Evolutionary conservation across 345 rosid genomes (phyloP), one percentile per base, ranked within the genome.

Genomic region (Laguncularia racemosa): DNA sequence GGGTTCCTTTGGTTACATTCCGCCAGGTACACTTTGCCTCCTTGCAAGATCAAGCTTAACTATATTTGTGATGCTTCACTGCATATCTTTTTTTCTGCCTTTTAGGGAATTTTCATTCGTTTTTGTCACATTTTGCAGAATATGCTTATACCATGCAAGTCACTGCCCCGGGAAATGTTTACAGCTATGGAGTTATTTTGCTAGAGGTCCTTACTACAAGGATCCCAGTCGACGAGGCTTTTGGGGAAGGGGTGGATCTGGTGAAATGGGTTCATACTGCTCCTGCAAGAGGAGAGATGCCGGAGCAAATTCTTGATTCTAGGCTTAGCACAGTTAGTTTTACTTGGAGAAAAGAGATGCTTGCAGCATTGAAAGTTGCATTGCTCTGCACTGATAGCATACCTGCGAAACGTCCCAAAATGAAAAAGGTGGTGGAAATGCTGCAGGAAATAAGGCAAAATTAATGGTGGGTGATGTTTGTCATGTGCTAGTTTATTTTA

Each of bases 261-360:
- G 97, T 91, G 71, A 88, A 88, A 69, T 93, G 99, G 99, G 99
- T 89, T 5, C 95, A 93, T 64, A 82, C 78, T 67, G 96, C 86
- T 65, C 76, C 80, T 2, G 77, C 74, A 3, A 78, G 90, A 74
- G 95, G 95, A n/a, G 96, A 81, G 52, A 81, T 84, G 13, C 81
- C 92, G 0, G 96, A 73, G 67, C 86, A 84, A 66, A 84, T 84
- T 70, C 81, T 95, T 8, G 99, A 95, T 26, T 82, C 91, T 2
- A 81, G 71, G 81, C 92, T 90, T 61, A 83, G 85, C 71, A 81
- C 81, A 0, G 87, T 95, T 26, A 89, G 96, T 40, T 93, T 89
- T 53, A 80, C 76, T 16, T 93, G 97, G 99, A 79, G 99, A 71
- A 84, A 75, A 73, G 97, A 93, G 67, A 93, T 93, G 99, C 88